phyloP scores from a whole-genome alignment of 192 early-diverging fungal species.

The Backusella morwellensis region DNA sequence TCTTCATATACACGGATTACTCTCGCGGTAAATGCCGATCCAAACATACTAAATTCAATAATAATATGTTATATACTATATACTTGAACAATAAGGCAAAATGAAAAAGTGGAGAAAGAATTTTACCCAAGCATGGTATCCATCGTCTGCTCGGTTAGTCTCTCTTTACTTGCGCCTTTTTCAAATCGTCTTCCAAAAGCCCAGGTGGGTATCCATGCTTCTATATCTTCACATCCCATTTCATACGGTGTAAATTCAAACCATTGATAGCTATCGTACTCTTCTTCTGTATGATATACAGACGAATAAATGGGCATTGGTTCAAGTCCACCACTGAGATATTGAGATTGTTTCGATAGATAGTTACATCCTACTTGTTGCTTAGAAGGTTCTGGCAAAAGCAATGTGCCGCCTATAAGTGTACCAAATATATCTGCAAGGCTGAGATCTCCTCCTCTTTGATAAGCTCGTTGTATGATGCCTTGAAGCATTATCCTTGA shows the following conservation, averaged over 20 bases:
- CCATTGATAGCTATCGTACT: conserved; percentile 62
- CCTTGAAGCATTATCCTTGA: conserved; percentile 24
- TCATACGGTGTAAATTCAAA: conserved; percentile 70
- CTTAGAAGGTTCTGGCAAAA: conserved; percentile 27
- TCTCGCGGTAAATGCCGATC: conserved; percentile 54
- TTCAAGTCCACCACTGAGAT: conserved; percentile 53
- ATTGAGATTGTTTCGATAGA: conserved; percentile 49
- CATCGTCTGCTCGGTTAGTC: conserved; percentile 64
- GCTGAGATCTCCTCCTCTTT: conserved; percentile 26
- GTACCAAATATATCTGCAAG: conserved; percentile 61
- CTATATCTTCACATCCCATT: conserved; percentile 68
- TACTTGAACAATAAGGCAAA: background rate
- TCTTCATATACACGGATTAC: conserved; percentile 48
- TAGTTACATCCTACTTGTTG: conserved; percentile 37
- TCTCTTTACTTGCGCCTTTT: conserved; percentile 57
- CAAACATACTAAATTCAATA: conserved; percentile 30
- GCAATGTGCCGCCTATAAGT: conserved; percentile 43
- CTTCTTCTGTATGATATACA: background rate
- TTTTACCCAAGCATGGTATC: conserved; percentile 62
- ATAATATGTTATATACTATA: background rate
- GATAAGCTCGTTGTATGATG: conserved; percentile 21
- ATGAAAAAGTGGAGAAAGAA: background rate
- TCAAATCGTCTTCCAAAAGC: conserved; percentile 75
- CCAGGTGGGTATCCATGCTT: conserved; percentile 77
- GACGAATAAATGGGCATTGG: conserved; percentile 78